These are phyloP conservation scores for Scutellaria minor DNA, from an alignment of 257 asterid genomes.

Conservation along the genomic window DNA sequence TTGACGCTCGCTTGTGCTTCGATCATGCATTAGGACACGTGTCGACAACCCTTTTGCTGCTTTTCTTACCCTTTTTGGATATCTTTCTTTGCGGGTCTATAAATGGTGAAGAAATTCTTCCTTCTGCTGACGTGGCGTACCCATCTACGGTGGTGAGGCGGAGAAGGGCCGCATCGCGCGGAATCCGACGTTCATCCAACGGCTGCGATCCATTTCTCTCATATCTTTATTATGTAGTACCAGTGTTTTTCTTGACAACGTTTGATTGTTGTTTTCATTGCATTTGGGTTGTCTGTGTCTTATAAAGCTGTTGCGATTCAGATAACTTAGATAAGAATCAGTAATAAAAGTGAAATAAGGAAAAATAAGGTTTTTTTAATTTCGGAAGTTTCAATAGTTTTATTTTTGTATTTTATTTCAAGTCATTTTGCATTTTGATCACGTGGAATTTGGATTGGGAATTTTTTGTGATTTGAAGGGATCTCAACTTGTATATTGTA, in stretches of 20 bases:
- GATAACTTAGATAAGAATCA: neutral
- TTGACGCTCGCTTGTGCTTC: slow-evolving; percentile 42
- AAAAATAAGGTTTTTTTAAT: no score
- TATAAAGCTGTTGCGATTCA: slow-evolving; percentile 15
- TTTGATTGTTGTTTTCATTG: slow-evolving; percentile 15
- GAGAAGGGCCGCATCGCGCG: neutral
- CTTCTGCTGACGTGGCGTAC: neutral
- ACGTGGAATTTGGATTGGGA: no score
- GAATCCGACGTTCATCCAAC: slow-evolving; percentile 7
- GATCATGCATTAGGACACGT: slow-evolving; percentile 38
- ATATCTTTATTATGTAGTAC: neutral
- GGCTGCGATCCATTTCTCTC: slow-evolving; percentile 18
- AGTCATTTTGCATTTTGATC: no score
- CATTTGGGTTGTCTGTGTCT: neutral
- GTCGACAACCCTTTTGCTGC: slow-evolving; percentile 39
- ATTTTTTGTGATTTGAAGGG: no score
- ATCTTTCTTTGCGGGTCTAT: no score
- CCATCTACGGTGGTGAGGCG: neutral
- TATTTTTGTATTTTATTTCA: no score
- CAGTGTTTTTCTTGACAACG: neutral
- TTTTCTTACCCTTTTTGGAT: slow-evolving; percentile 28
- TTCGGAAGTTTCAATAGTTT: no score
- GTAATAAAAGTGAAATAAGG: no score
- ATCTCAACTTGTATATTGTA: no score
- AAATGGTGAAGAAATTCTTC: neutral